Evolutionary conservation across 2,329 filamentous ascomycete species (phyloP).

Genomic region (Apiospora kogelbergensis): DNA sequence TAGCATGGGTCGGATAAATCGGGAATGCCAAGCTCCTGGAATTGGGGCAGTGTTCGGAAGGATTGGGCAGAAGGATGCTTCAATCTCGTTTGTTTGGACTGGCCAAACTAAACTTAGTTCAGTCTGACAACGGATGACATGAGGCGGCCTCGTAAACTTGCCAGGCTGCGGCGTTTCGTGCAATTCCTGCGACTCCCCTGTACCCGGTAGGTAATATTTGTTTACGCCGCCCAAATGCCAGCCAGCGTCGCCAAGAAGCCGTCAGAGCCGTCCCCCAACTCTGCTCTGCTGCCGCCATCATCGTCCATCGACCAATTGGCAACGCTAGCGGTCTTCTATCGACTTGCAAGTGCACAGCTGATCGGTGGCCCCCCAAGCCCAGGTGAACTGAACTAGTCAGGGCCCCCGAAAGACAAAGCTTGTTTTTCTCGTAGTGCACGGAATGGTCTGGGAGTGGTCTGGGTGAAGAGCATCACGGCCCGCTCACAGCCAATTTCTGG

Average conservation of each 20-base stretch:
- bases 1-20: not conserved
- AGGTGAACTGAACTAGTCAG: not conserved
- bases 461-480: not conserved
- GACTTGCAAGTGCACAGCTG: no score
- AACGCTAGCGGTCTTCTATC: no score
- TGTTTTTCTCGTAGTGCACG: not conserved
- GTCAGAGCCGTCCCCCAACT: no score
- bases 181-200: no score
- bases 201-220: not conserved
- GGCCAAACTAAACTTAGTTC: not conserved
- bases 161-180: no score
- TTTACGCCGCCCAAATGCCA: not conserved
- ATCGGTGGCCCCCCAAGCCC: not conserved
- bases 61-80: not conserved
- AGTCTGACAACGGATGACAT: slow-evolving; percentile 6
- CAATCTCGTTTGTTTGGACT: not conserved
- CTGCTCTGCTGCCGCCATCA: not conserved
- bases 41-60: not conserved
- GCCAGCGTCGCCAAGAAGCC: no score
- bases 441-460: no score
- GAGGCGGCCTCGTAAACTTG: not conserved
- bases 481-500: not conserved
- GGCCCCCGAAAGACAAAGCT: not conserved
- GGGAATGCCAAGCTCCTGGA: not conserved
- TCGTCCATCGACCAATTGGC: not conserved